Conservation (phyloP, 2,329 filamentous ascomycete species). For the Beauveria caledonica region DNA sequence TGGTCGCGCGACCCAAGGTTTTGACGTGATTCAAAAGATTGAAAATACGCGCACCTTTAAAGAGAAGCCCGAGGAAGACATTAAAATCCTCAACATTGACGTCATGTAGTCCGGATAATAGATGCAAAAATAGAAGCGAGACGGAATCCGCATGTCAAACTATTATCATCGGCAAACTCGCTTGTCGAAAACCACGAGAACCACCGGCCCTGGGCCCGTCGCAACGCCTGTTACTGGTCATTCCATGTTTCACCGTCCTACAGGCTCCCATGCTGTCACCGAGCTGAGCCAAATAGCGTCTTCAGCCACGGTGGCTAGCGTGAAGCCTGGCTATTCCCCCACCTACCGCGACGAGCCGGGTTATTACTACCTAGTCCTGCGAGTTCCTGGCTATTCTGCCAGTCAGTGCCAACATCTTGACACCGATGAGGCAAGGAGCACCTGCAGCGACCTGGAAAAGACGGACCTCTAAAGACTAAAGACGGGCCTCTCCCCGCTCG, state of each 20-base stretch:
- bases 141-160: background rate
- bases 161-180: conserved; percentile 4
- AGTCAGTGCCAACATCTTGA: conserved; percentile 1
- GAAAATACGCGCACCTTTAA: conserved; percentile 80
- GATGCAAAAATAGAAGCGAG: background rate
- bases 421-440: background rate
- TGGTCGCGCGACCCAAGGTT: conserved; percentile 76
- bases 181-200: conserved; percentile 5
- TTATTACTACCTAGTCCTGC: too few relatives aligned
- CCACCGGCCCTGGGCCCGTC: background rate
- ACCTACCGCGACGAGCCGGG: conserved; percentile 5
- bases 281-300: conserved; percentile 11
- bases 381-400: background rate
- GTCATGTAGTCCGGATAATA: conserved; percentile 31
- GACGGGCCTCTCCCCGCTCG: conserved; percentile 7
- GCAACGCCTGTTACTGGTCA: background rate
- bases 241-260: conserved; percentile 8
- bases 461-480: background rate
- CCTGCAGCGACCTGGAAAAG: background rate
- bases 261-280: conserved; percentile 6
- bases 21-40: conserved; percentile 94
- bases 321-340: conserved; percentile 7
- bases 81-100: conserved; percentile 91
- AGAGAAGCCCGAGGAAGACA: conserved; percentile 94
- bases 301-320: conserved; percentile 9